Evolutionary conservation across 106 monocot species (phyloP).

Genomic region (Dendrobium officinale): DNA sequence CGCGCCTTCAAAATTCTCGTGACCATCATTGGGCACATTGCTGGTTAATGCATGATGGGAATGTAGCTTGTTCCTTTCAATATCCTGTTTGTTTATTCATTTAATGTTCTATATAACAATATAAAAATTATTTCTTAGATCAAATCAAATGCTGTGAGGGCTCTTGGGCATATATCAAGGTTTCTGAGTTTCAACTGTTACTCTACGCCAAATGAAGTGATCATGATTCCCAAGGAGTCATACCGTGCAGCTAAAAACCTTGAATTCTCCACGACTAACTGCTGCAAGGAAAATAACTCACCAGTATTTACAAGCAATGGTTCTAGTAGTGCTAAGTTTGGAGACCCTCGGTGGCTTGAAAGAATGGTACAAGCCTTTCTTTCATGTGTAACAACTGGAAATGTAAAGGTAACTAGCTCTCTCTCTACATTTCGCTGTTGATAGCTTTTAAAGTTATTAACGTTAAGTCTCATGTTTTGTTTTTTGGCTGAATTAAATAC

Average conservation of each 20-base stretch:
- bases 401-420: constrained; percentile 70
- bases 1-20: neutral
- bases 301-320: constrained; percentile 9
- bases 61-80: neutral
- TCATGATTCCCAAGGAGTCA: constrained; percentile 3
- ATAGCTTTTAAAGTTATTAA: neutral
- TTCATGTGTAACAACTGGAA: constrained; percentile 99
- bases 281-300: neutral
- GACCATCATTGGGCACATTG: neutral
- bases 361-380: constrained; percentile 95
- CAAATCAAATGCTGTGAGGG: constrained; percentile 94
- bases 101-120: neutral
- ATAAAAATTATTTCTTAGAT: constrained; percentile 30
- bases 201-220: constrained; percentile 15
- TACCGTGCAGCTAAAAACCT: neutral
- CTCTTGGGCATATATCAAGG: constrained; percentile 95
- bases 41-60: neutral
- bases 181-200: constrained; percentile 54
- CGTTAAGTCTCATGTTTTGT: neutral
- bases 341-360: constrained; percentile 64
- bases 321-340: constrained; percentile 10
- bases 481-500: neutral
- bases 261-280: constrained; percentile 1
- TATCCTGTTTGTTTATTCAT: neutral
- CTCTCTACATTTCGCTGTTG: neutral